A percentile compares a stretch with the other conserved stretches of the same genome.
Conservation (phyloP, 108 stramenopile genomes). For the Nitzschia putrida region DNA sequence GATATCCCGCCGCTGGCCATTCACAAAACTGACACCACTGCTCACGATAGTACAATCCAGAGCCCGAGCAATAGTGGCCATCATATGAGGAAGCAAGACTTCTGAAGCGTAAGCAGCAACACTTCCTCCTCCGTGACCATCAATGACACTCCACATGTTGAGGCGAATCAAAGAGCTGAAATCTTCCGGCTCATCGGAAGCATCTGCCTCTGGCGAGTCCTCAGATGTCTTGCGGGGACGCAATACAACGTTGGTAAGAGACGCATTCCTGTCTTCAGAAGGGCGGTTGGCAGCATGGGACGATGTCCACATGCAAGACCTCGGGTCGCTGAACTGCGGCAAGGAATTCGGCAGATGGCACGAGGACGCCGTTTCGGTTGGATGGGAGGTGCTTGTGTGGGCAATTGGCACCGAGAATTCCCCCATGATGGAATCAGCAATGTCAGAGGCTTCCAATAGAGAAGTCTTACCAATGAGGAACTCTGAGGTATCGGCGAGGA, state of each 20-base stretch:
- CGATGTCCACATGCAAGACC: slow-evolving; percentile 75
- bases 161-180: slow-evolving; percentile 60
- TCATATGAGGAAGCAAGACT: slow-evolving; percentile 75
- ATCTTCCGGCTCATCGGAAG: slow-evolving; percentile 33
- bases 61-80: slow-evolving; percentile 64
- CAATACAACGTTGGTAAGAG: slow-evolving; percentile 74
- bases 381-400: slow-evolving; percentile 13
- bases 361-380: slow-evolving; percentile 8
- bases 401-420: background rate
- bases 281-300: slow-evolving; percentile 82
- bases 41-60: slow-evolving; percentile 76
- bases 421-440: background rate
- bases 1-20: slow-evolving; percentile 79
- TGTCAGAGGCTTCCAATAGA: background rate
- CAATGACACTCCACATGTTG: slow-evolving; percentile 81
- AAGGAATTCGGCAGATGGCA: slow-evolving; percentile 54
- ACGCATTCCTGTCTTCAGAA: slow-evolving; percentile 76
- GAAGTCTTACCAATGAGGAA: slow-evolving; percentile 14
- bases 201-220: slow-evolving; percentile 41
- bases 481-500: slow-evolving; percentile 18
- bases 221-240: slow-evolving; percentile 42
- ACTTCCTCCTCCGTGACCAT: slow-evolving; percentile 86
- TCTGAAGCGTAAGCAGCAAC: slow-evolving; percentile 81
- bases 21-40: slow-evolving; percentile 74
- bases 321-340: slow-evolving; percentile 65